Evolutionary conservation across 768 basidiomycete genomes (phyloP).

Genomic region (Termitomyces sp.): DNA sequence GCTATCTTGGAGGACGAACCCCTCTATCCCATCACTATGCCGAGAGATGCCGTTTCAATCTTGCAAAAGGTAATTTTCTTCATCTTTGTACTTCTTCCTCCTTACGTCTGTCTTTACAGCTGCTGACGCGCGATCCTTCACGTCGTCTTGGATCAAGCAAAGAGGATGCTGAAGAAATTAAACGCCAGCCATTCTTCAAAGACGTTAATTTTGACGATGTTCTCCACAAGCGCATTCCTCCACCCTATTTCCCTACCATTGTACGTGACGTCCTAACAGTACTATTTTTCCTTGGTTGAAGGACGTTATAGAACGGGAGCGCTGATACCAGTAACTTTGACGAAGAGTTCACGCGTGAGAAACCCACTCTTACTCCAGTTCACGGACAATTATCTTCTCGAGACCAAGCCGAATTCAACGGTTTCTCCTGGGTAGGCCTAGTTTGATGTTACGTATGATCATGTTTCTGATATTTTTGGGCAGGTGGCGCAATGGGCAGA

Average conservation of each 20-base stretch:
- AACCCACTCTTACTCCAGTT: conserved; percentile 96
- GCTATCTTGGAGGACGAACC: conserved; percentile 98
- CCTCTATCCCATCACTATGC: conserved; percentile 99
- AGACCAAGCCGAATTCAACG: conserved; percentile 94
- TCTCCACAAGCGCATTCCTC: conserved; percentile 93
- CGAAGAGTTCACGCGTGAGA: conserved; percentile 94
- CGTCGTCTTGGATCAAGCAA: conserved; percentile 90
- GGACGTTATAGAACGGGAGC: conserved; percentile 57
- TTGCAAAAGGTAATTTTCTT: conserved; percentile 70
- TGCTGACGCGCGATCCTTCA: conserved; percentile 86
- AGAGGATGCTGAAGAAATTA: conserved; percentile 95
- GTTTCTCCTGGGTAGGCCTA: conserved; percentile 83
- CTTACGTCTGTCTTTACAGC: conserved; percentile 33
- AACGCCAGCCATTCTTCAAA: conserved; percentile 97
- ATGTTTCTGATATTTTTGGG: neutral
- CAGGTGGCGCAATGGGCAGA: conserved; percentile 59
- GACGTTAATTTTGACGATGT: conserved; percentile 97
- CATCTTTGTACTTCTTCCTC: neutral
- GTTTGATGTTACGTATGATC: neutral
- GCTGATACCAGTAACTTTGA: conserved; percentile 93
- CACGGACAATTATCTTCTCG: conserved; percentile 86
- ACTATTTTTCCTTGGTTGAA: neutral
- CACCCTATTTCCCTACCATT: conserved; percentile 95
- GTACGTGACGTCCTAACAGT: conserved; percentile 38
- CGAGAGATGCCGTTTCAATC: conserved; percentile 92